A percentile compares a stretch with the other conserved stretches of the same genome.
Evolutionary conservation across 495 filamentous ascomycete genomes (phyloP).

Genomic region (Tuber umbilicatum): DNA sequence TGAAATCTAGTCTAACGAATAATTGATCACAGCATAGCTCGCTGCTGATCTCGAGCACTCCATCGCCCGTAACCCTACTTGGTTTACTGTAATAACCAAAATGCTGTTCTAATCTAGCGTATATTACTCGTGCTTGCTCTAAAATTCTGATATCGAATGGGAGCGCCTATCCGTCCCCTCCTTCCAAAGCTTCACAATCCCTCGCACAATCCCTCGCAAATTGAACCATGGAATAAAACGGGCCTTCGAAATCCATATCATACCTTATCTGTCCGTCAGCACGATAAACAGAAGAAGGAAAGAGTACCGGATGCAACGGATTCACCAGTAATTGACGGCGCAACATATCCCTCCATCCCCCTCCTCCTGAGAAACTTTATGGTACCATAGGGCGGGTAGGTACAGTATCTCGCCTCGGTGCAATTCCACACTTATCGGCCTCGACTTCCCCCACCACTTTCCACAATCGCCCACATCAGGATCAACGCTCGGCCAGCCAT

Average conservation of each 20-base stretch:
- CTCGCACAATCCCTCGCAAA: constrained; percentile 48
- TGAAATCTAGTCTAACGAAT: background rate
- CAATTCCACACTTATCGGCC: constrained; percentile 56
- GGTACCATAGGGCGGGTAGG: constrained; percentile 67
- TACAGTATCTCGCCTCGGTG: constrained; percentile 71
- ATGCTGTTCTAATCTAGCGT: background rate
- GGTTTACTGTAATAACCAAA: background rate
- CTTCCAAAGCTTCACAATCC: constrained; percentile 14
- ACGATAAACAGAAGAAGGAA: constrained; percentile 11
- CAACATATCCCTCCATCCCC: constrained; percentile 59
- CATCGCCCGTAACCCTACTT: no score
- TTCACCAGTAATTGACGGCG: constrained; percentile 74
- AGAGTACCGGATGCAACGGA: no score
- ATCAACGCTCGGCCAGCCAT: constrained; percentile 59
- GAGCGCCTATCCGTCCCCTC: background rate
- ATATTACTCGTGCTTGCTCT: no score
- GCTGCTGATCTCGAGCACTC: background rate
- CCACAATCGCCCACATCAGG: constrained; percentile 54
- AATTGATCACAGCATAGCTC: background rate
- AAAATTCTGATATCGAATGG: background rate
- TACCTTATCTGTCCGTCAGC: constrained; percentile 48
- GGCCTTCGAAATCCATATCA: constrained; percentile 61
- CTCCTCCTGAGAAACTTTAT: constrained; percentile 64
- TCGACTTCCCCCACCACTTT: constrained; percentile 50
- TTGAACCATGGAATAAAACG: constrained; percentile 52